These are phyloP conservation scores for Davidsoniella virescens DNA, from an alignment of 2,329 filamentous ascomycete genomes.

Conservation along the genomic window DNA sequence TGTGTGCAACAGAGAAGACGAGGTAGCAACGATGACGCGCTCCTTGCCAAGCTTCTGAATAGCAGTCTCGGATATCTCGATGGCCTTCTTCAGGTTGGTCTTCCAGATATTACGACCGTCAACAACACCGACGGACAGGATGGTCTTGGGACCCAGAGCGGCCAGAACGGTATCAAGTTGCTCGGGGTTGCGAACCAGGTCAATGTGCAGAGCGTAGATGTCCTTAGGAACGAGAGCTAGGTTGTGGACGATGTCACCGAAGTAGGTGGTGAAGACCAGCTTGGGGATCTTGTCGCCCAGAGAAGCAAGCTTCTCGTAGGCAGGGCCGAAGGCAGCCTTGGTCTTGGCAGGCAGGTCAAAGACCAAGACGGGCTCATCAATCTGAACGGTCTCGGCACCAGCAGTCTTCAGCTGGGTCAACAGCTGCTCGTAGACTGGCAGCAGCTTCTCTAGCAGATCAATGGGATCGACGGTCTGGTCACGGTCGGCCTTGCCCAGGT, in stretches of 20 bases:
- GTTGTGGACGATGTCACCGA: constrained; percentile 99
- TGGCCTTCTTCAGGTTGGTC: constrained; percentile 94
- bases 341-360: constrained; percentile 79
- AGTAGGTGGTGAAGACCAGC: constrained; percentile 89
- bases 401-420: constrained; percentile 86
- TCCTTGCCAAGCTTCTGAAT: constrained; percentile 94
- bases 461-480: constrained; percentile 86
- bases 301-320: constrained; percentile 74
- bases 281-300: constrained; percentile 71
- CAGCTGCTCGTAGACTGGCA: constrained; percentile 89
- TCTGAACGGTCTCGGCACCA: constrained; percentile 92
- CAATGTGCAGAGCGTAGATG: constrained; percentile 77
- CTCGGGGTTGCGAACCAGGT: constrained; percentile 96
- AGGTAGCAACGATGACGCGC: constrained; percentile 90
- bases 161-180: constrained; percentile 75
- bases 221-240: constrained; percentile 70
- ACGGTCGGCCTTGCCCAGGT: constrained; percentile 96
- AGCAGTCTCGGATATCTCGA: constrained; percentile 76
- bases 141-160: constrained; percentile 73
- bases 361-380: constrained; percentile 93
- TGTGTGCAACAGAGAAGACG: constrained; percentile 93
- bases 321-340: constrained; percentile 95
- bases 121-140: constrained; percentile 90
- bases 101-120: constrained; percentile 99
- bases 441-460: constrained; percentile 77